phyloP scores from a whole-genome alignment of 768 basidiomycete genomes.

The Tylopilus sp. region DNA sequence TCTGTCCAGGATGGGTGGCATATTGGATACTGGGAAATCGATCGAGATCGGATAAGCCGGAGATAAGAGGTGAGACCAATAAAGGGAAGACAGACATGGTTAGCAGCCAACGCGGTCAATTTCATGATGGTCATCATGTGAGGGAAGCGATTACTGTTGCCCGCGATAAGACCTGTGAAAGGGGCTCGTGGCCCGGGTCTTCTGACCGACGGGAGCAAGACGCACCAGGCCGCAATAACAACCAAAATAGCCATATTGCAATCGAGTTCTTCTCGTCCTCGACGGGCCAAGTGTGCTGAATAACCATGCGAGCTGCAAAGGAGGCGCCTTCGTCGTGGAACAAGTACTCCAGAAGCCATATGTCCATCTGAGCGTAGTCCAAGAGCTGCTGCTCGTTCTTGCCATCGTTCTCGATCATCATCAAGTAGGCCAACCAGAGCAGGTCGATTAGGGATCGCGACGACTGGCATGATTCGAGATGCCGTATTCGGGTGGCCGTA shows the following conservation, averaged over 20 bases:
- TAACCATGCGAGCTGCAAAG: conserved; percentile 39
- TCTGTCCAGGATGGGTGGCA: conserved; percentile 56
- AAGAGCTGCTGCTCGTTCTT: conserved; percentile 68
- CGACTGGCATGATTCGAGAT: conserved; percentile 23
- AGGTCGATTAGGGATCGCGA: conserved; percentile 32
- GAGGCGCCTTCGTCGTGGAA: conserved; percentile 60
- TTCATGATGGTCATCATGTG: conserved; percentile 52
- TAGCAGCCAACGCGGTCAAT: conserved; percentile 64
- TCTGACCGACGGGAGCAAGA: conserved; percentile 4
- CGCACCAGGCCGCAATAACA: conserved; percentile 60
- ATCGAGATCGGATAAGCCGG: conserved; percentile 2
- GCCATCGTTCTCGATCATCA: conserved; percentile 81
- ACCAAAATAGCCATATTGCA: conserved; percentile 82
- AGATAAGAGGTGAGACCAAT: conserved; percentile 13
- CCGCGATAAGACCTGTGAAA: conserved; percentile 45
- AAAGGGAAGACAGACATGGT: conserved; percentile 40
- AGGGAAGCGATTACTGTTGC: conserved; percentile 38
- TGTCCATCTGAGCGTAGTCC: conserved; percentile 60
- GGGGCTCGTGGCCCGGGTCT: background rate
- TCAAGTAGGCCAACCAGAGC: conserved; percentile 66
- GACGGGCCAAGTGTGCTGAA: conserved; percentile 53
- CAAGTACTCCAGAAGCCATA: conserved; percentile 67
- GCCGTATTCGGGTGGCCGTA: conserved; percentile 15
- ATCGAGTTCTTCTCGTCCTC: conserved; percentile 51
- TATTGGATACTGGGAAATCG: conserved; percentile 54